phyloP scores from a whole-genome alignment of 441 rosid genomes.

The Syzygium malaccense region DNA sequence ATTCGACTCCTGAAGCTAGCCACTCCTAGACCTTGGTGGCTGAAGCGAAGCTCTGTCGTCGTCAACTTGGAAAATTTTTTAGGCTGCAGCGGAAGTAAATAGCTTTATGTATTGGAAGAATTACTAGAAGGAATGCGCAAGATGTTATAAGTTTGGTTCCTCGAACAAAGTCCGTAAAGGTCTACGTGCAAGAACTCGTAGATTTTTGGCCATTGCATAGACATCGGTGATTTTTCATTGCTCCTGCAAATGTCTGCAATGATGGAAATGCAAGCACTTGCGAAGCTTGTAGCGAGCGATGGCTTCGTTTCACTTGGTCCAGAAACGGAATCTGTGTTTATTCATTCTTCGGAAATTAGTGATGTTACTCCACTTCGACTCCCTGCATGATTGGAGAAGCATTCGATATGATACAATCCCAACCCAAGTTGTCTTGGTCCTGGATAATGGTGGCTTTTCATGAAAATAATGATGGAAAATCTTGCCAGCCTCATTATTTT shows the following conservation, averaged over 20 bases:
- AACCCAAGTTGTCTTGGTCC: no score
- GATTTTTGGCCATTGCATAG: no score
- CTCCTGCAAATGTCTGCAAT: background rate
- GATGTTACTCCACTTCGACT: no score
- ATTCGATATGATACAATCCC: no score
- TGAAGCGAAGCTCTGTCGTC: background rate
- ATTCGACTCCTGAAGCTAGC: background rate
- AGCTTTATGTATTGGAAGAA: background rate
- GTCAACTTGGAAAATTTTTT: background rate
- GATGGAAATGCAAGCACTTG: background rate
- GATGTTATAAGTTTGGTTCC: background rate
- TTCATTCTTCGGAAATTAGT: no score
- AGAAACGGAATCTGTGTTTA: no score
- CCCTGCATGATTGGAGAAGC: no score
- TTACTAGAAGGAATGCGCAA: accelerated
- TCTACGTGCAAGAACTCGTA: no score
- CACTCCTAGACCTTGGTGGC: background rate
- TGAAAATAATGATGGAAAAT: no score
- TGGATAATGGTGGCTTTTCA: no score
- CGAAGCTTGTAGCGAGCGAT: accelerated
- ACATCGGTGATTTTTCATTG: background rate
- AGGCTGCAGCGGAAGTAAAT: background rate
- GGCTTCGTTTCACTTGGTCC: background rate
- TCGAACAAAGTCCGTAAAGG: background rate
- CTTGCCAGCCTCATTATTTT: no score